phyloP scores from a whole-genome alignment of 345 rosid species.

The Syzygium aromaticum region DNA sequence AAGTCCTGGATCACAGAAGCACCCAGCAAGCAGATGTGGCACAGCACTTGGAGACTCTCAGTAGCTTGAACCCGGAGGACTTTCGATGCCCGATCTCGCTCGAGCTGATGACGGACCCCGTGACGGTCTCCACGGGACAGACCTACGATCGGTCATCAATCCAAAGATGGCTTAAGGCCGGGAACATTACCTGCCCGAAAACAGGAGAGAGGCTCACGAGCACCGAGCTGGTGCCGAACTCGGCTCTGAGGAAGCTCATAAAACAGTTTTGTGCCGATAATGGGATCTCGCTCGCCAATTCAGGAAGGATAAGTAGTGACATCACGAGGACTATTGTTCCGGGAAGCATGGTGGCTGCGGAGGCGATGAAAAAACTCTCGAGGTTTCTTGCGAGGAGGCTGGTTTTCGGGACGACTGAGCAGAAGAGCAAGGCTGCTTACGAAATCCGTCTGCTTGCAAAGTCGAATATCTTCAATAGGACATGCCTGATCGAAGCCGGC shows the following conservation, averaged over 20 bases:
- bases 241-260: conserved; percentile 46
- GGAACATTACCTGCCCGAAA: conserved; percentile 68
- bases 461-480: conserved; percentile 47
- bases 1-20: conserved; percentile 12
- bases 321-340: conserved; percentile 34
- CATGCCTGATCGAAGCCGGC: conserved; percentile 60
- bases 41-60: conserved; percentile 26
- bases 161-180: conserved; percentile 69
- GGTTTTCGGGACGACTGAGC: conserved; percentile 37
- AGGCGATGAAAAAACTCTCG: conserved; percentile 37
- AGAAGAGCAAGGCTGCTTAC: conserved; percentile 49
- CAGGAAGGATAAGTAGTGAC: conserved; percentile 23
- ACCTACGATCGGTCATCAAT: conserved; percentile 85
- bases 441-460: conserved; percentile 64
- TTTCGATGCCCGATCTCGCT: conserved; percentile 85
- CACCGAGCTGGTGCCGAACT: conserved; percentile 53
- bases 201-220: conserved; percentile 53
- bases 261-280: conserved; percentile 39
- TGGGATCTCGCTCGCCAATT: conserved; percentile 31
- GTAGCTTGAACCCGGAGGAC: conserved; percentile 60
- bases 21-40: conserved; percentile 13
- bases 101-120: conserved; percentile 82
- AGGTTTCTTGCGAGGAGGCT: conserved; percentile 44
- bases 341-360: conserved; percentile 43
- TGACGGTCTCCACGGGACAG: conserved; percentile 73